Conservation (phyloP, 2,329 filamentous ascomycete species). For the Hypoxylon sp. region DNA sequence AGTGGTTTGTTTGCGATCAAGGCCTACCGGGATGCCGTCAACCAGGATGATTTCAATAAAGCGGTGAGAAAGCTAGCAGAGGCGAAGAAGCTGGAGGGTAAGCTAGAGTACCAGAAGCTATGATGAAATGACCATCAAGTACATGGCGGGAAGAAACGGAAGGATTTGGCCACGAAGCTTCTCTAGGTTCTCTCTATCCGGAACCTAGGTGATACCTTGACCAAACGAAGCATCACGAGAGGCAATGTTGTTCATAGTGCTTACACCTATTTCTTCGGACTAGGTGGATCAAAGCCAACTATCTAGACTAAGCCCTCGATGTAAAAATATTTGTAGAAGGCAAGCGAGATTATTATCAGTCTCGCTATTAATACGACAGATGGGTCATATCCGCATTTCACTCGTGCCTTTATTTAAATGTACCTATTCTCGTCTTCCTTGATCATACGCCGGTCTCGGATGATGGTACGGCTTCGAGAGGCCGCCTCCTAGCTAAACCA, state of each 20-base stretch:
- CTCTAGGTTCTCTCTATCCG: not conserved
- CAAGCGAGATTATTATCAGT: slow-evolving; percentile 8
- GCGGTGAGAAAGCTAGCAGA: slow-evolving; percentile 97
- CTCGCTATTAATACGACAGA: slow-evolving; percentile 27
- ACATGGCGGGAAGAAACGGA: not conserved
- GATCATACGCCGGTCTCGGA: not conserved
- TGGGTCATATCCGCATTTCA: not conserved
- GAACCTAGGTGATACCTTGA: not conserved
- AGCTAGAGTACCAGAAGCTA: slow-evolving; percentile 97
- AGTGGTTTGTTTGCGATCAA: slow-evolving; percentile 98
- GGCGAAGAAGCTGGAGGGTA: slow-evolving; percentile 98
- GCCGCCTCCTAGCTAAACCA: not conserved
- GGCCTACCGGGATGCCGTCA: slow-evolving; percentile 95
- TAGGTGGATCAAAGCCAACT: slow-evolving; percentile 13
- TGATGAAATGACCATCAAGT: slow-evolving; percentile 68
- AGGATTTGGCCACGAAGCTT: not conserved
- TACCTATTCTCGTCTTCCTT: not conserved
- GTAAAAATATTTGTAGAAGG: slow-evolving; percentile 37
- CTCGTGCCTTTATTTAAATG: not conserved
- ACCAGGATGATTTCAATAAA: slow-evolving; percentile 99
- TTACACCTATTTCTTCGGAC: not conserved
- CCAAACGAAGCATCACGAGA: slow-evolving; percentile 24
- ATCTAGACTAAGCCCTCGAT: slow-evolving; percentile 22
- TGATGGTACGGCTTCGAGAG: not conserved
- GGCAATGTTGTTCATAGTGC: slow-evolving; percentile 14